Evolutionary conservation across 371 early-diverging fungal species (phyloP).

Genomic region (Parasitella parasitica): DNA sequence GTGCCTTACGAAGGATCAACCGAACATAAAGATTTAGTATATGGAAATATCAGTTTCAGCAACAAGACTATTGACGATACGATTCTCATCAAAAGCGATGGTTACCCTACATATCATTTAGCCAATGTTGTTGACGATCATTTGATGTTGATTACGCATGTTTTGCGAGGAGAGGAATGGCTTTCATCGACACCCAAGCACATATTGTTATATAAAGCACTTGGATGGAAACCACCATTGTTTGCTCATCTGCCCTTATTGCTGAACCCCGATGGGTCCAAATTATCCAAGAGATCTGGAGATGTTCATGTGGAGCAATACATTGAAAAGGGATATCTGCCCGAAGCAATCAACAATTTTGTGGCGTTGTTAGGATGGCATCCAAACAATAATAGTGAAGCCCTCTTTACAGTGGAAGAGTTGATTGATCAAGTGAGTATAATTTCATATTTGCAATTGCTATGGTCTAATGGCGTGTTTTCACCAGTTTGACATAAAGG

Average conservation of each 20-base stretch:
- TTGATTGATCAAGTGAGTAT: constrained; percentile 61
- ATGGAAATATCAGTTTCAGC: constrained; percentile 71
- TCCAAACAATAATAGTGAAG: constrained; percentile 39
- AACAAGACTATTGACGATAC: constrained; percentile 84
- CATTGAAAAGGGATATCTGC: constrained; percentile 79
- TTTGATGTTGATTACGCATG: constrained; percentile 88
- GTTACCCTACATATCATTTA: constrained; percentile 92
- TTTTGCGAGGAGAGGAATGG: constrained; percentile 96
- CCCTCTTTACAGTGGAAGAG: constrained; percentile 57
- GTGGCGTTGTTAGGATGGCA: constrained; percentile 88
- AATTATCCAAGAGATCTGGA: constrained; percentile 83
- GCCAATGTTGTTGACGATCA: constrained; percentile 96
- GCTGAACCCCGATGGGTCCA: constrained; percentile 79
- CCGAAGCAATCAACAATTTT: constrained; percentile 87
- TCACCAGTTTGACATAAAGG: constrained; percentile 70
- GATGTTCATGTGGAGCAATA: constrained; percentile 78
- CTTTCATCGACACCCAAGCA: constrained; percentile 92
- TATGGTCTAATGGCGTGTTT: neutral
- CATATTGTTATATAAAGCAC: constrained; percentile 76
- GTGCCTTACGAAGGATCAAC: constrained; percentile 61
- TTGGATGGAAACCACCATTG: constrained; percentile 78
- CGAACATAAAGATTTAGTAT: constrained; percentile 71
- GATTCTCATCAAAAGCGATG: constrained; percentile 90
- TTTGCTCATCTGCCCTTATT: constrained; percentile 92
- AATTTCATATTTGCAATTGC: neutral